Evolutionary conservation across 2,329 filamentous ascomycete genomes (phyloP).

Genomic region (Cladosporium sp.): DNA sequence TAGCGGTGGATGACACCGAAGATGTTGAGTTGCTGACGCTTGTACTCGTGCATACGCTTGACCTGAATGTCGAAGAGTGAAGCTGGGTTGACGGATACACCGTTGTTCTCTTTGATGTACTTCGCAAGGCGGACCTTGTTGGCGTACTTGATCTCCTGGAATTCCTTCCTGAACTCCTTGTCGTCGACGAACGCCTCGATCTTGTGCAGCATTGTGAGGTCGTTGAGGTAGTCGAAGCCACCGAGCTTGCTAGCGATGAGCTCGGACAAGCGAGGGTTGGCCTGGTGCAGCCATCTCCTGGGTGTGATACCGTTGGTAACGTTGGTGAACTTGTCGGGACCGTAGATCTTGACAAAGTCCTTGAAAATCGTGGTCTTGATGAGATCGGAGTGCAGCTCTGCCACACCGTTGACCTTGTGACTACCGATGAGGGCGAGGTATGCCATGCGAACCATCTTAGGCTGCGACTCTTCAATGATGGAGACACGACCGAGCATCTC

Average conservation of each 20-base stretch:
- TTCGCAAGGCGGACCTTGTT: slow-evolving; percentile 93
- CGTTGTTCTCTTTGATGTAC: slow-evolving; percentile 81
- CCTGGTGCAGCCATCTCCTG: slow-evolving; percentile 93
- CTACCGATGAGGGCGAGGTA: slow-evolving; percentile 93
- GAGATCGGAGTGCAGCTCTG: slow-evolving; percentile 93
- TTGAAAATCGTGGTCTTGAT: slow-evolving; percentile 99
- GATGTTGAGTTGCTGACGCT: slow-evolving; percentile 98
- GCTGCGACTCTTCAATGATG: slow-evolving; percentile 94
- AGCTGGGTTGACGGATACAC: slow-evolving; percentile 80
- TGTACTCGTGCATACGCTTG: slow-evolving; percentile 99
- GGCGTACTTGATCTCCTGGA: slow-evolving; percentile 93
- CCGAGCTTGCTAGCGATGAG: slow-evolving; percentile 89
- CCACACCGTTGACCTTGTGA: slow-evolving; percentile 98
- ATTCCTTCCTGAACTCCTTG: slow-evolving; percentile 87
- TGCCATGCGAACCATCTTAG: slow-evolving; percentile 98
- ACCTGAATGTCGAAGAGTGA: slow-evolving; percentile 96
- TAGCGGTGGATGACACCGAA: slow-evolving; percentile 97
- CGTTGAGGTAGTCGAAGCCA: slow-evolving; percentile 81
- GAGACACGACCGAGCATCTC: slow-evolving; percentile 87
- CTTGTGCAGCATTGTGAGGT: slow-evolving; percentile 82
- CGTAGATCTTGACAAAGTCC: slow-evolving; percentile 94
- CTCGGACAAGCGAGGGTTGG: slow-evolving; percentile 88
- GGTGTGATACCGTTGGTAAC: slow-evolving; percentile 98
- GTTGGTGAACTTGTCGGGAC: slow-evolving; percentile 96
- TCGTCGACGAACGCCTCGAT: slow-evolving; percentile 84